Conservation (phyloP, 2,329 filamentous ascomycete genomes). For the Fusarium sp. region DNA sequence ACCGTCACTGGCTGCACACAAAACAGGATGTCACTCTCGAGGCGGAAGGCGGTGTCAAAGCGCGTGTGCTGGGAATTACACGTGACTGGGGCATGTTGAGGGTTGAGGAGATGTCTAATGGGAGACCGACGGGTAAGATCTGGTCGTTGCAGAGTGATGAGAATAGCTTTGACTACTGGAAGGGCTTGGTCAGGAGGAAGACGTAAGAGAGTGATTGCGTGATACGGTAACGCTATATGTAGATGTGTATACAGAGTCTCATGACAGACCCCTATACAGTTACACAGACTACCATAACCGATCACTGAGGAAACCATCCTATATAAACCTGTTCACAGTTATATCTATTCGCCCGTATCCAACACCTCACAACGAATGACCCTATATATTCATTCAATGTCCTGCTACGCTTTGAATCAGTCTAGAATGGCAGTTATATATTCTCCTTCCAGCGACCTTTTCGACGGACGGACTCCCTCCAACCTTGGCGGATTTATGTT, state of each 20-base stretch:
- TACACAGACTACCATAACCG: not conserved
- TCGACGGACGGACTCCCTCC: too few relatives aligned
- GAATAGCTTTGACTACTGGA: conserved; percentile 99
- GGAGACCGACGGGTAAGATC: conserved; percentile 80
- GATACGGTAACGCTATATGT: not conserved
- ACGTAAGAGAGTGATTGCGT: conserved; percentile 57
- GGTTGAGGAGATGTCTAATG: conserved; percentile 85
- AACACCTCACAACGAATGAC: not conserved
- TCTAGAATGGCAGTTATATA: not conserved
- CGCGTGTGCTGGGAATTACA: conserved; percentile 88
- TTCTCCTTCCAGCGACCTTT: too few relatives aligned
- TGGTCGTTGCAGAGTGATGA: conserved; percentile 95
- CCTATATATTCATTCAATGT: not conserved
- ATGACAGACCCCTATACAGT: not conserved
- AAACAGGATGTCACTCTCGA: conserved; percentile 82
- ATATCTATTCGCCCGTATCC: not conserved
- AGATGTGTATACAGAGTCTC: not conserved
- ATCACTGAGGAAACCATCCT: not conserved
- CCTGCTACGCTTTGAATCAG: conserved; percentile 23
- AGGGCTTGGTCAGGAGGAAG: conserved; percentile 87
- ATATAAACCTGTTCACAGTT: not conserved
- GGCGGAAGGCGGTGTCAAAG: conserved; percentile 80
- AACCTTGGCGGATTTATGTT: too few relatives aligned
- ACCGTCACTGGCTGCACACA: conserved; percentile 87
- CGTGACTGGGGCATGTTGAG: conserved; percentile 90